Evolutionary conservation across 495 filamentous ascomycete genomes (phyloP).

Genomic region (Haplographium delicatum): DNA sequence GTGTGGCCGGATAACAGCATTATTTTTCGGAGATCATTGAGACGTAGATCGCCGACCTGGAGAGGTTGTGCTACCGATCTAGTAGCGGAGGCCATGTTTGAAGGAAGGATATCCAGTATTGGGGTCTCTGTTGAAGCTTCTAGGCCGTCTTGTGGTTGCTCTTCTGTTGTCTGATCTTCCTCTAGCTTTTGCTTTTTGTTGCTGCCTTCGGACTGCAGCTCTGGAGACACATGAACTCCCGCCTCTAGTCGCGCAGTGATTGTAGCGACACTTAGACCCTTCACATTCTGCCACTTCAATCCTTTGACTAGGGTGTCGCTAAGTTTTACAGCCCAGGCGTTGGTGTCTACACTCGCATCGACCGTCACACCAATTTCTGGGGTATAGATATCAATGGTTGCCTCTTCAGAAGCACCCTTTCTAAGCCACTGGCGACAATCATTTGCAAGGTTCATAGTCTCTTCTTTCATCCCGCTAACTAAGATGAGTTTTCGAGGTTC

Average conservation of each 20-base stretch:
- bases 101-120: conserved; percentile 71
- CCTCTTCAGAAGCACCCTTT: conserved; percentile 32
- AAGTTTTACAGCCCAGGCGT: conserved; percentile 92
- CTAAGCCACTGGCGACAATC: conserved; percentile 75
- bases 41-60: conserved; percentile 87
- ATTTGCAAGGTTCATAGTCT: conserved; percentile 68
- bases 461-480: conserved; percentile 68
- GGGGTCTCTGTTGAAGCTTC: conserved; percentile 42
- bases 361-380: conserved; percentile 64
- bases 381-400: conserved; percentile 65
- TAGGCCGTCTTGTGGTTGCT: conserved; percentile 3
- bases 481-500: conserved; percentile 90
- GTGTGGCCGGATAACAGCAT: conserved; percentile 78
- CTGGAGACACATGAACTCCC: conserved; percentile 22
- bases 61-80: conserved; percentile 78
- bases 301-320: conserved; percentile 74
- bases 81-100: conserved; percentile 69
- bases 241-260: conserved; percentile 62
- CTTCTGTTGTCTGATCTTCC: conserved; percentile 24
- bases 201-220: conserved; percentile 36
- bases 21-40: conserved; percentile 81
- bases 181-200: conserved; percentile 66
- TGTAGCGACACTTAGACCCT: conserved; percentile 81
- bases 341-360: conserved; percentile 94
- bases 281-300: conserved; percentile 91